Evolutionary conservation across 2,329 filamentous ascomycete genomes (phyloP).

Genomic region (Elsinoe necatrix): DNA sequence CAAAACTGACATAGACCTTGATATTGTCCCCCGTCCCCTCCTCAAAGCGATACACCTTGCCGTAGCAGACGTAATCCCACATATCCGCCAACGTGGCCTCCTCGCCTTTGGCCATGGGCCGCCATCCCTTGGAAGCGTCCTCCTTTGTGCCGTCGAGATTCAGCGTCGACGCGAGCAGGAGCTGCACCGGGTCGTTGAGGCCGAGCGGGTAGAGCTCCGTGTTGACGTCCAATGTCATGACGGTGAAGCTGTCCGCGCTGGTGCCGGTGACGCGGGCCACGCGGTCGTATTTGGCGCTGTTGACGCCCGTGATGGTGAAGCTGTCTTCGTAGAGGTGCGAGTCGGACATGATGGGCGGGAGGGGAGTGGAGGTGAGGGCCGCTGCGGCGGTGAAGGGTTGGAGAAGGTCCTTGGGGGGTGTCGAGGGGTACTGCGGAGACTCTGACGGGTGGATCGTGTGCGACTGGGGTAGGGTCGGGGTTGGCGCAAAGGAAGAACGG

Average conservation of each 20-base stretch:
- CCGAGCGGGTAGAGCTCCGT: conserved; percentile 77
- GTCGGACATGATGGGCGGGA: conserved; percentile 56
- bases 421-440: too few species aligned
- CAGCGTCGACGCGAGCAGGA: conserved; percentile 77
- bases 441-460: not conserved
- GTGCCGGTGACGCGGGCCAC: conserved; percentile 76
- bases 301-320: conserved; percentile 71
- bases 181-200: conserved; percentile 65
- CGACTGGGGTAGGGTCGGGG: not conserved
- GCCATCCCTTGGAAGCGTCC: conserved; percentile 51
- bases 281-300: conserved; percentile 88
- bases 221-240: conserved; percentile 86
- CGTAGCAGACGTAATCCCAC: conserved; percentile 81
- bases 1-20: conserved; percentile 59
- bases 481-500: not conserved
- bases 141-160: conserved; percentile 70
- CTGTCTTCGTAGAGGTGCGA: conserved; percentile 88
- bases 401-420: too few species aligned
- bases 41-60: conserved; percentile 83
- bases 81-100: conserved; percentile 58
- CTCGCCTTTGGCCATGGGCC: conserved; percentile 52
- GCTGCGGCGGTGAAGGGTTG: not conserved
- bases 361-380: not conserved
- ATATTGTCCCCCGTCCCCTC: conserved; percentile 67
- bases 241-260: conserved; percentile 64